Evolutionary conservation across 2,329 filamentous ascomycete species (phyloP).

Genomic region (Ophiostoma triangulosporum): DNA sequence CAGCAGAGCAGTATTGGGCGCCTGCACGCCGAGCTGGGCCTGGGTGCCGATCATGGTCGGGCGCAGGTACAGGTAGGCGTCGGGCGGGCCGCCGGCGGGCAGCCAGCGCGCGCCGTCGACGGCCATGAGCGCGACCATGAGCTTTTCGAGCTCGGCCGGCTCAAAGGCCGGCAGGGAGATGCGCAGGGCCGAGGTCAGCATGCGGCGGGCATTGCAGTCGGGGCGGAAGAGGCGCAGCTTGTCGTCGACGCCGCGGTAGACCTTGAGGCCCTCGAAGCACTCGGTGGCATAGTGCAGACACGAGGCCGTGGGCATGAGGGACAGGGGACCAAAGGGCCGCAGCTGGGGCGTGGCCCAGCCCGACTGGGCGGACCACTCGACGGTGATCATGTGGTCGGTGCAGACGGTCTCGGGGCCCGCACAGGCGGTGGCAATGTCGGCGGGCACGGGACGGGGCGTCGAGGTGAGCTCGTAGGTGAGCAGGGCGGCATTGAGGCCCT

Average conservation of each 20-base stretch:
- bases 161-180: conserved; percentile 66
- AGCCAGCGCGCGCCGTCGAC: conserved; percentile 65
- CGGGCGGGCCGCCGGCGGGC: conserved; percentile 47
- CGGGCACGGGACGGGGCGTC: conserved; percentile 37
- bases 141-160: conserved; percentile 56
- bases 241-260: conserved; percentile 66
- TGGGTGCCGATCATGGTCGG: conserved; percentile 80
- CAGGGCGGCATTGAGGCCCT: conserved; percentile 48
- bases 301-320: conserved; percentile 67
- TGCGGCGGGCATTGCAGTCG: conserved; percentile 54
- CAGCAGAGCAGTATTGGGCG: conserved; percentile 72
- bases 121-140: conserved; percentile 57
- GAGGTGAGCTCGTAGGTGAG: conserved; percentile 40
- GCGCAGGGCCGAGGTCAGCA: conserved; percentile 44
- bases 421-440: conserved; percentile 31
- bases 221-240: conserved; percentile 68
- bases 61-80: conserved; percentile 69
- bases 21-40: conserved; percentile 64
- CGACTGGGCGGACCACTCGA: conserved; percentile 45
- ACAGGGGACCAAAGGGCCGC: conserved; percentile 62
- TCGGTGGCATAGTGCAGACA: conserved; percentile 82
- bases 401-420: conserved; percentile 39
- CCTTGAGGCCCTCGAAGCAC: conserved; percentile 78
- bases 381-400: conserved; percentile 84
- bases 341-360: conserved; percentile 68